Evolutionary conservation across 495 filamentous ascomycete genomes (phyloP), one percentile per base, ranked within the genome.

Genomic region (Xylaria scruposa): DNA sequence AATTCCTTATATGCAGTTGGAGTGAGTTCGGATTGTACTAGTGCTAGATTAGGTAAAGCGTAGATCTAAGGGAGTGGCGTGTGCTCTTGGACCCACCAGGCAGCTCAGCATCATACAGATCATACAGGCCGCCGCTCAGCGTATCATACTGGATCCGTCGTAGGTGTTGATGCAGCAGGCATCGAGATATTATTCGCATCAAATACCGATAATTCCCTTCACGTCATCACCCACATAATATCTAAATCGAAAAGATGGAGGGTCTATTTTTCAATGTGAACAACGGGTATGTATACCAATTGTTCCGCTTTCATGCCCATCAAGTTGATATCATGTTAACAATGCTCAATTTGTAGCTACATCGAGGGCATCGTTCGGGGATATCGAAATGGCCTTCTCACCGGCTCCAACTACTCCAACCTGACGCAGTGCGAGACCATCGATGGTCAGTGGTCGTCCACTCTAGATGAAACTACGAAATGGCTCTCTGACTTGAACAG

Each of bases 401-500:
- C 91, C 68, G 83, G 91, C 83, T 89, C 93, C 82, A 96, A 95
- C 87, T 99, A 99, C 85, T 89, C 85, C 82, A 98, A 98, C 87
- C 86, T 99, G 81, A 96, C 90, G 72, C 96, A 99, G 90, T 99
- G 96, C 90, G 96, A 99, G 83, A 97, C 91, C 61, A 95, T 99
- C 75, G 96, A 99, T 84, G 96, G 96, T 95, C 86, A 74, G 87
- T 71, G 15, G 40, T 46, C 53, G 8, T 47, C 70, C 38, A 33
- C 63, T 49, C 29, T n/a, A 44, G 58, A 19, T 40, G 47, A 38
- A 26, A 10, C 19, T 19, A 29, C 44, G 40, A 31, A 26, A 72
- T 56, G 0, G 17, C 69, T 10, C 40, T 64, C 70, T 80, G 64
- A 80, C 73, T 5, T 67, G 38, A 61, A 58, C 73, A 98, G 96